Percentiles rank a stretch among this genome's conserved stretches.
Evolutionary conservation across 1,284 basidiomycete species (phyloP).

Genomic region (Thelephora terrestris): DNA sequence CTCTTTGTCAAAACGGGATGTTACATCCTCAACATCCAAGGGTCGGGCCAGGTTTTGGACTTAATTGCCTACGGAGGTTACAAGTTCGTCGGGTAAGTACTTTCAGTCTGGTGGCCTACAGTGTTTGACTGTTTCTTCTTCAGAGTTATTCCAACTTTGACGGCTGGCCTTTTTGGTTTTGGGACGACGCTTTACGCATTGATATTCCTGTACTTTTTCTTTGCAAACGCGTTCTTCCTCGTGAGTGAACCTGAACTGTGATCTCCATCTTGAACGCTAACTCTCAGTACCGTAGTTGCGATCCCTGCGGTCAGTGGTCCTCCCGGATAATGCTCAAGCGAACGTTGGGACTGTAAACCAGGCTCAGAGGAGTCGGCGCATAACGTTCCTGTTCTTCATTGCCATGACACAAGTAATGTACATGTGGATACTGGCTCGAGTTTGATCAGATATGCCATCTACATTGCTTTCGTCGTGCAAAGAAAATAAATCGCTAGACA

Average conservation of each 20-base stretch:
- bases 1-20: slow-evolving; percentile 83
- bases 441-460: slow-evolving; percentile 22
- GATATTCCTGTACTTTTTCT: slow-evolving; percentile 77
- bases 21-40: slow-evolving; percentile 50
- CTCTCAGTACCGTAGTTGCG: slow-evolving; percentile 49
- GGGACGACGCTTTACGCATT: slow-evolving; percentile 57
- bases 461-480: too few relatives aligned
- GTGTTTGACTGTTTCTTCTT: neutral
- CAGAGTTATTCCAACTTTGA: slow-evolving; percentile 65
- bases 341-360: slow-evolving; percentile 62
- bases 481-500: too few relatives aligned
- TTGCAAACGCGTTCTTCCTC: slow-evolving; percentile 91
- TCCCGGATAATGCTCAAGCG: slow-evolving; percentile 50
- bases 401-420: slow-evolving; percentile 74
- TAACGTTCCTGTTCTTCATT: slow-evolving; percentile 79
- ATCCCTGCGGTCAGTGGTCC: slow-evolving; percentile 82
- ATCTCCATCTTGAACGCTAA: neutral
- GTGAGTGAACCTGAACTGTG: slow-evolving; percentile 36
- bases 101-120: neutral
- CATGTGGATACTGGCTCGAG: slow-evolving; percentile 68
- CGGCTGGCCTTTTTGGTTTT: slow-evolving; percentile 50
- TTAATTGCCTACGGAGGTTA: slow-evolving; percentile 85
- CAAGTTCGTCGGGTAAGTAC: slow-evolving; percentile 86
- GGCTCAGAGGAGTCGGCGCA: slow-evolving; percentile 70
- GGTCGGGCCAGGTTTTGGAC: slow-evolving; percentile 58